Percentiles rank a stretch among this genome's conserved stretches.
These are phyloP conservation scores for Chrysoporthe deuterocubensis DNA, from an alignment of 2,329 filamentous ascomycete genomes.

Conservation along the genomic window DNA sequence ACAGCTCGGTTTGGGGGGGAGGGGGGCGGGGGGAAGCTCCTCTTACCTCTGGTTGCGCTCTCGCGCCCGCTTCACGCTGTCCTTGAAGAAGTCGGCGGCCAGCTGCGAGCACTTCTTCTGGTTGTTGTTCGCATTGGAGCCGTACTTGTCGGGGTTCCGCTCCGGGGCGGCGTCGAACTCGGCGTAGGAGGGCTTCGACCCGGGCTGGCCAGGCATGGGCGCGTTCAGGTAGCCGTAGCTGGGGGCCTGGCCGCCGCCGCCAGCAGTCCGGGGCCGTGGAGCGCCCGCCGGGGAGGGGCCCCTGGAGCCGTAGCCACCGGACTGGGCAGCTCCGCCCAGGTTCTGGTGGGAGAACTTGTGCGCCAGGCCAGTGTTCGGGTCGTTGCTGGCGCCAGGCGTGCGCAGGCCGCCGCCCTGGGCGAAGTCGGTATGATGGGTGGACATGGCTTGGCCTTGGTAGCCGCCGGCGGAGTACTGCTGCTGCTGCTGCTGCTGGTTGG, in stretches of 20 bases:
- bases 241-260: slow-evolving; percentile 64
- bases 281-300: slow-evolving; percentile 62
- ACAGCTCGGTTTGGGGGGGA: not conserved
- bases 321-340: slow-evolving; percentile 73
- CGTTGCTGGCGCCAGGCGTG: slow-evolving; percentile 67
- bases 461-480: slow-evolving; percentile 36
- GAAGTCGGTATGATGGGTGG: slow-evolving; percentile 49
- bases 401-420: slow-evolving; percentile 43
- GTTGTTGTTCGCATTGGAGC: slow-evolving; percentile 67
- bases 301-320: slow-evolving; percentile 70
- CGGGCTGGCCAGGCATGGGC: slow-evolving; percentile 64
- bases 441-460: slow-evolving; percentile 47
- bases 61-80: slow-evolving; percentile 93
- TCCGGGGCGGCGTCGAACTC: slow-evolving; percentile 82
- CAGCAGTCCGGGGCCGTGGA: slow-evolving; percentile 84
- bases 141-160: slow-evolving; percentile 82
- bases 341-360: slow-evolving; percentile 98
- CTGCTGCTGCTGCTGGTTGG: slow-evolving; percentile 57
- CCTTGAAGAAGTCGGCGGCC: slow-evolving; percentile 94
- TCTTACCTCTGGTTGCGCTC: slow-evolving; percentile 90
- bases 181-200: slow-evolving; percentile 57
- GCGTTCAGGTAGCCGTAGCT: slow-evolving; percentile 71
- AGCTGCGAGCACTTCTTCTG: slow-evolving; percentile 71
- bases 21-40: not conserved
- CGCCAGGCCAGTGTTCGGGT: slow-evolving; percentile 87